Conservation (phyloP, 768 basidiomycete genomes). For the Arthromyces matolae region DNA sequence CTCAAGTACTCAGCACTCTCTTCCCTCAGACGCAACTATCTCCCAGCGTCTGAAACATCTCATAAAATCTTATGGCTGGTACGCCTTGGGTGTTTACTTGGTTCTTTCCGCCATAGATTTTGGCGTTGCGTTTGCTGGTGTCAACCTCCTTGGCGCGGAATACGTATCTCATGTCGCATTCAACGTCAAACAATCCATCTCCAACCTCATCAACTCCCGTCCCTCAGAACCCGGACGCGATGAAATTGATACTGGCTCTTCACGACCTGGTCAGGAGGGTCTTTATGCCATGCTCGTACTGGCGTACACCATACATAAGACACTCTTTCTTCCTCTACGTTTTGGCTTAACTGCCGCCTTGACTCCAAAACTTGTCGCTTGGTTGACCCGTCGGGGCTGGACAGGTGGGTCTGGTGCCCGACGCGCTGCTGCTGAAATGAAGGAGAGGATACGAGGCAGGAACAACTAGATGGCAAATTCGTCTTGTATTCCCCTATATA, state of each 20-base stretch:
- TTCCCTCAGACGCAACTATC: slow-evolving; percentile 52
- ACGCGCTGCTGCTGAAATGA: slow-evolving; percentile 55
- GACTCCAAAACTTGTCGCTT: slow-evolving; percentile 83
- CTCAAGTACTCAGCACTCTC: slow-evolving; percentile 26
- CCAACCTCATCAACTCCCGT: slow-evolving; percentile 42
- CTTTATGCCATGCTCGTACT: slow-evolving; percentile 90
- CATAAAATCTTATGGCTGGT: slow-evolving; percentile 92
- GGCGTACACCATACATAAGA: slow-evolving; percentile 97
- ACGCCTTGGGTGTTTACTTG: slow-evolving; percentile 88
- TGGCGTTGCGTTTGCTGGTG: slow-evolving; percentile 73
- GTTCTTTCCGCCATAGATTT: slow-evolving; percentile 77
- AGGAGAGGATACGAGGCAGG: slow-evolving; percentile 38
- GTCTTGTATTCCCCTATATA: no score
- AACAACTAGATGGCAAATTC: slow-evolving; percentile 18
- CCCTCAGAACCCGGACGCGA: slow-evolving; percentile 67
- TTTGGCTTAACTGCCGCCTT: slow-evolving; percentile 84
- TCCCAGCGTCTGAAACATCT: slow-evolving; percentile 76
- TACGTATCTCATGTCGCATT: slow-evolving; percentile 71
- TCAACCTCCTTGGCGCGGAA: slow-evolving; percentile 88
- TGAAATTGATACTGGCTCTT: slow-evolving; percentile 47
- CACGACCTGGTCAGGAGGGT: slow-evolving; percentile 53
- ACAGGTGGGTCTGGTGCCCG: slow-evolving; percentile 66
- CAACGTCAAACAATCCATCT: slow-evolving; percentile 48
- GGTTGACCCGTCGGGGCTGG: slow-evolving; percentile 83
- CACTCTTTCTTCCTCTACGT: slow-evolving; percentile 82